A percentile compares a stretch with the other conserved stretches of the same genome.
These are phyloP conservation scores for Davidsoniella virescens DNA, from an alignment of 2,329 filamentous ascomycete species.

Conservation along the genomic window DNA sequence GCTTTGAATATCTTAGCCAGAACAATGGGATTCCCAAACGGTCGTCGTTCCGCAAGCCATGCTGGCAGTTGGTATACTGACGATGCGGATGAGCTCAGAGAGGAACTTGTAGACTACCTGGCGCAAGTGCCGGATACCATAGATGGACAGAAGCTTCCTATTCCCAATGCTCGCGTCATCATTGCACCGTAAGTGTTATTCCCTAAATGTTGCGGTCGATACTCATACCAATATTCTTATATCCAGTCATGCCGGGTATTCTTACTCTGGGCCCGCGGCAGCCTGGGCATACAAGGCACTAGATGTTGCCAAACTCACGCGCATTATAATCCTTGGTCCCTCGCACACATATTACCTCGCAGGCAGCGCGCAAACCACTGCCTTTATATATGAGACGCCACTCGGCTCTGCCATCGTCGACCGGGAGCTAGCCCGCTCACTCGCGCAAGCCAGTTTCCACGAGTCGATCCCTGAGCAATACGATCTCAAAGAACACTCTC, in stretches of 20 bases:
- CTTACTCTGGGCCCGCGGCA: constrained; percentile 79
- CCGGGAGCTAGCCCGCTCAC: constrained; percentile 30
- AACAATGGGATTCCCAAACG: constrained; percentile 6
- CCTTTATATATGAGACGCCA: constrained; percentile 55
- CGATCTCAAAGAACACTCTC: constrained; percentile 76
- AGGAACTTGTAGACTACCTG: constrained; percentile 63
- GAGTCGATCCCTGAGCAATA: constrained; percentile 43
- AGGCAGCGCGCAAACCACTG: constrained; percentile 60
- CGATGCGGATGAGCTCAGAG: constrained; percentile 39
- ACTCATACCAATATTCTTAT: background rate
- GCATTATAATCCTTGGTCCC: constrained; percentile 81
- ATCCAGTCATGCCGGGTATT: constrained; percentile 75
- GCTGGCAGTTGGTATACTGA: constrained; percentile 78
- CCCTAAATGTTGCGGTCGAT: background rate
- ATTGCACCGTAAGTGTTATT: constrained; percentile 67
- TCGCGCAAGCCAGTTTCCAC: constrained; percentile 23
- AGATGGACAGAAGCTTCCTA: constrained; percentile 44
- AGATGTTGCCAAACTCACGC: constrained; percentile 66
- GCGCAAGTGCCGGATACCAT: constrained; percentile 49
- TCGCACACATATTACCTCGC: constrained; percentile 75
- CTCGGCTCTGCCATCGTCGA: constrained; percentile 57
- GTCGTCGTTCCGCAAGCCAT: constrained; percentile 45
- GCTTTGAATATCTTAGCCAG: background rate
- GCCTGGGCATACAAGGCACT: constrained; percentile 89
- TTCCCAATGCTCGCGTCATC: constrained; percentile 61